phyloP scores from a whole-genome alignment of 2,329 filamentous ascomycete species.

The Clonostachys byssicola region DNA sequence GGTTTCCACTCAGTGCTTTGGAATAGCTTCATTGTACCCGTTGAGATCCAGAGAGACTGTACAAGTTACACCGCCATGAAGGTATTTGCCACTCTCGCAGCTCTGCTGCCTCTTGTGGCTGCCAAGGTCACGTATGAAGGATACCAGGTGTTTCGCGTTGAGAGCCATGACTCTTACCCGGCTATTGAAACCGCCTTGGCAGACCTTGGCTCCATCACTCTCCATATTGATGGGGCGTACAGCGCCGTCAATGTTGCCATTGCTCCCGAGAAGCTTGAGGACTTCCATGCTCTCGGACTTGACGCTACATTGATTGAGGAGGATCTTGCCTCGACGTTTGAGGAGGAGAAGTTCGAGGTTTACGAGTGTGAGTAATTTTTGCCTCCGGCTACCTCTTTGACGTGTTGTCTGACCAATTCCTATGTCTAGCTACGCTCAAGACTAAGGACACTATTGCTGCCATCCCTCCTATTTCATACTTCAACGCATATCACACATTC shows the following conservation, averaged over 20 bases:
- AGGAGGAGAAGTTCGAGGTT: slow-evolving; percentile 10
- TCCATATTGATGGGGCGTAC: slow-evolving; percentile 14
- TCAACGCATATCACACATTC: slow-evolving; percentile 48
- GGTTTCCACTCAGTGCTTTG: no score
- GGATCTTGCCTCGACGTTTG: slow-evolving; percentile 13
- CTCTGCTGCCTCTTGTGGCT: neutral
- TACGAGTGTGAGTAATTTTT: slow-evolving; percentile 5
- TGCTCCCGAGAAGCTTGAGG: slow-evolving; percentile 11
- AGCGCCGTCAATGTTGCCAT: slow-evolving; percentile 15
- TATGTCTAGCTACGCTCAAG: slow-evolving; percentile 1
- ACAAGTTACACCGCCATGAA: neutral
- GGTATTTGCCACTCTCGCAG: neutral
- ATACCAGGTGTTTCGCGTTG: slow-evolving; percentile 16
- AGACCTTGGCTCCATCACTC: slow-evolving; percentile 11
- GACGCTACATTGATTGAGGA: slow-evolving; percentile 11
- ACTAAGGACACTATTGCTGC: slow-evolving; percentile 1
- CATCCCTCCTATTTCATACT: slow-evolving; percentile 14
- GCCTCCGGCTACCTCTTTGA: neutral
- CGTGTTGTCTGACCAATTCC: slow-evolving; percentile 7
- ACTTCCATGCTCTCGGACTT: slow-evolving; percentile 13
- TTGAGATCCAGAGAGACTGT: no score
- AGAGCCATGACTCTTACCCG: slow-evolving; percentile 8
- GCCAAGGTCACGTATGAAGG: slow-evolving; percentile 13
- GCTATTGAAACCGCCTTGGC: slow-evolving; percentile 8
- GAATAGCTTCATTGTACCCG: no score